Evolutionary conservation across 2,329 filamentous ascomycete genomes (phyloP).

Genomic region (Colletotrichum orbiculare): DNA sequence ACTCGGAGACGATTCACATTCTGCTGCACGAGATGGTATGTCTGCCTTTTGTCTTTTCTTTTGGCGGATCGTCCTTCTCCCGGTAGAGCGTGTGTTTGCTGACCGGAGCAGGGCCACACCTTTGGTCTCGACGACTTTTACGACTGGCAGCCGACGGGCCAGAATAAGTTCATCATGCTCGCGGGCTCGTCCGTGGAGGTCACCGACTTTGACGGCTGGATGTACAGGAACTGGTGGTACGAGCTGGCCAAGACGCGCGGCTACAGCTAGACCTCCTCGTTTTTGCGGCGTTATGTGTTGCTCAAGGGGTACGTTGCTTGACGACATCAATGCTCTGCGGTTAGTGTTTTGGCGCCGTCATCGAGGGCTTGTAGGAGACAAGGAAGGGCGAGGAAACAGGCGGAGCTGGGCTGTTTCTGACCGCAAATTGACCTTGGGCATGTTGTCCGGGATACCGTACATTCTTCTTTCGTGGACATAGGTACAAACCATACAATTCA

Average conservation of each 20-base stretch:
- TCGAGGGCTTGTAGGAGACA: rapidly evolving
- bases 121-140: conserved; percentile 51
- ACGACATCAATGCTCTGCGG: too few species aligned
- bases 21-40: conserved; percentile 55
- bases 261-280: too few species aligned
- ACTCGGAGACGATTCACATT: conserved; percentile 53
- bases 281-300: too few species aligned
- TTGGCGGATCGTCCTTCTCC: not conserved
- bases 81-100: not conserved
- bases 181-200: conserved; percentile 53
- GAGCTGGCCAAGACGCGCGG: conserved; percentile 40
- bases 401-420: too few species aligned
- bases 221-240: conserved; percentile 59
- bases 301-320: too few species aligned
- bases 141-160: conserved; percentile 56
- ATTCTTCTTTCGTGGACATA: too few species aligned
- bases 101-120: conserved; percentile 47
- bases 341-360: too few species aligned
- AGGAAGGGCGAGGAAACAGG: rapidly evolving
- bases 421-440: too few species aligned
- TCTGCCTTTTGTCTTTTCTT: not conserved
- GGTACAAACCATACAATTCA: too few species aligned
- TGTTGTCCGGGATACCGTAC: too few species aligned
- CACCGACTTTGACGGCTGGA: conserved; percentile 61
- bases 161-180: conserved; percentile 56